Conservation (phyloP, 1,139 yeast genomes). For the Hyphopichia pseudoburtonii region DNA sequence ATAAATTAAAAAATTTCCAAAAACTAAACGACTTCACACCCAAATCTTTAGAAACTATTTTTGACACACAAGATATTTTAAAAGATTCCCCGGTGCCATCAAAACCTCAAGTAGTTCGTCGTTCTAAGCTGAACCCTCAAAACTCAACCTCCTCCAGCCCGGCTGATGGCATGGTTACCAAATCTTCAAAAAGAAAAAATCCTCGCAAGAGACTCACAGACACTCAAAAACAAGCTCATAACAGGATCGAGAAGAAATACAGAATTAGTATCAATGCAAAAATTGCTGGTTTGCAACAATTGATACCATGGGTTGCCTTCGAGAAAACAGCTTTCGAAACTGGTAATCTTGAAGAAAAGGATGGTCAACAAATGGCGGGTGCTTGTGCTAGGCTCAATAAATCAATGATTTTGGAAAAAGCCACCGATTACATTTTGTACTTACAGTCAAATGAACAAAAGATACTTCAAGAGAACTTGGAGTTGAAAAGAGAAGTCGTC, state of each 20-base stretch:
- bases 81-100: slow-evolving; percentile 11
- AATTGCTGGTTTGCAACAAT: slow-evolving; percentile 62
- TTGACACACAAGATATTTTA: slow-evolving; percentile 25
- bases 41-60: slow-evolving; percentile 22
- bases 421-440: slow-evolving; percentile 57
- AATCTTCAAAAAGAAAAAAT: slow-evolving; percentile 38
- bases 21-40: slow-evolving; percentile 14
- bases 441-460: slow-evolving; percentile 46
- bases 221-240: slow-evolving; percentile 69
- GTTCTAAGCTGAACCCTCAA: background rate
- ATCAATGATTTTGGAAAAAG: slow-evolving; percentile 65
- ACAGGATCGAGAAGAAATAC: slow-evolving; percentile 68
- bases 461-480: slow-evolving; percentile 26
- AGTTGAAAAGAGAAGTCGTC: slow-evolving; percentile 12
- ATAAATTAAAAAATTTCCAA: slow-evolving; percentile 15
- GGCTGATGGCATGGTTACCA: slow-evolving; percentile 7
- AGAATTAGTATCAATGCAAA: slow-evolving; percentile 72
- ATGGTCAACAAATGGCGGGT: slow-evolving; percentile 12
- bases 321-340: slow-evolving; percentile 62
- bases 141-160: background rate
- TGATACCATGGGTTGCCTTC: slow-evolving; percentile 62
- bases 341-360: slow-evolving; percentile 23
- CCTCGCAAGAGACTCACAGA: slow-evolving; percentile 59
- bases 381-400: slow-evolving; percentile 48
- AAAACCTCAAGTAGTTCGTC: background rate